Conservation (phyloP, 768 basidiomycete species). For the Boletus rubroflammeus region DNA sequence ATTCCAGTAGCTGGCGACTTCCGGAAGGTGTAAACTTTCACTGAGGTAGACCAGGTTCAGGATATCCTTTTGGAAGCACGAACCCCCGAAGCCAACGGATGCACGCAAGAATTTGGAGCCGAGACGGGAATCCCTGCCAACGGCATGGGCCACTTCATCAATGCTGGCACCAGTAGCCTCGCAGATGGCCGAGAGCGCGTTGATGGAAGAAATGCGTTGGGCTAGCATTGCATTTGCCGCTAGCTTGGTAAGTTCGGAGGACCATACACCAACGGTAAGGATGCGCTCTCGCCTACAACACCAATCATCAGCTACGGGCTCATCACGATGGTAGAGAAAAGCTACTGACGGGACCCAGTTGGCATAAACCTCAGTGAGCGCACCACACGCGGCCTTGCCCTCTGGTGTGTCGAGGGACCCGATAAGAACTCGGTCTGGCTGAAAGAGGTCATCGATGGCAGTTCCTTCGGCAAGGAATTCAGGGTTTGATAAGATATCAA, state of each 20-base stretch:
- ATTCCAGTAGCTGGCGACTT: conserved; percentile 97
- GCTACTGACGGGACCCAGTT: conserved; percentile 91
- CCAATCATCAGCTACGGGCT: not conserved
- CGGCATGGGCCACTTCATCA: conserved; percentile 93
- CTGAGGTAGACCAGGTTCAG: conserved; percentile 97
- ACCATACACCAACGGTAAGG: conserved; percentile 96
- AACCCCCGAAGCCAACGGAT: conserved; percentile 95
- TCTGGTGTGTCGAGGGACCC: conserved; percentile 90
- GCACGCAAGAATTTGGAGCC: conserved; percentile 95
- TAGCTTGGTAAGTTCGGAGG: conserved; percentile 96
- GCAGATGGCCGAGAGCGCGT: conserved; percentile 97
- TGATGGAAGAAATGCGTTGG: conserved; percentile 97
- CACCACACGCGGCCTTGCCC: conserved; percentile 75
- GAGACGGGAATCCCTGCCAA: conserved; percentile 89
- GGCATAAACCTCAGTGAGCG: conserved; percentile 79
- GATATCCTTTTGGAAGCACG: conserved; percentile 99
- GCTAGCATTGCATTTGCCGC: conserved; percentile 99
- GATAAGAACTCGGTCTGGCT: conserved; percentile 94
- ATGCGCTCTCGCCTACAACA: conserved; percentile 61
- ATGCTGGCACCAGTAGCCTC: conserved; percentile 99
- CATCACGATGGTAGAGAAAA: not conserved
- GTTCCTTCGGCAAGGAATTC: conserved; percentile 99
- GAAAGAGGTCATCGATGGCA: conserved; percentile 84
- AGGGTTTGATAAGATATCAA: conserved; percentile 99
- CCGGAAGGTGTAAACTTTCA: conserved; percentile 91